These are phyloP conservation scores for Agaricus subrufescens DNA, from an alignment of 768 basidiomycete genomes.

Conservation along the genomic window DNA sequence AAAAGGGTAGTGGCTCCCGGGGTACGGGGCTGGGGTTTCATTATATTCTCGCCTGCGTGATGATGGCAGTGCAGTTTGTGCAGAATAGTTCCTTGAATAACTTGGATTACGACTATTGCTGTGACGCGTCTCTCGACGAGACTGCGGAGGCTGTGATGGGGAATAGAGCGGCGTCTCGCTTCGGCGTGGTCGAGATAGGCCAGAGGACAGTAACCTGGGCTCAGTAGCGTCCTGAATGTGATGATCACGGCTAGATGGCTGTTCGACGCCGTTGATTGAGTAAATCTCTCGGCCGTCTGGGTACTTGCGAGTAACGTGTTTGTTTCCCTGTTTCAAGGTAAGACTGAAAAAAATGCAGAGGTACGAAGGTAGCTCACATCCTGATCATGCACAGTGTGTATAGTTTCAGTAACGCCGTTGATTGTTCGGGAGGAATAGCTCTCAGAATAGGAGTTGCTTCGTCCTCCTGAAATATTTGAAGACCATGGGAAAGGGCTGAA, in stretches of 20 bases:
- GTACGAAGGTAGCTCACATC: conserved; percentile 37
- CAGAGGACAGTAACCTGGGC: background rate
- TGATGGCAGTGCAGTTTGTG: background rate
- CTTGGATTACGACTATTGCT: background rate
- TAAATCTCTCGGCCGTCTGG: conserved; percentile 64
- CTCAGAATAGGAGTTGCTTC: conserved; percentile 41
- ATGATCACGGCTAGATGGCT: conserved; percentile 32
- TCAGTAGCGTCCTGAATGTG: conserved; percentile 12
- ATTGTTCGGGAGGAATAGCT: conserved; percentile 51
- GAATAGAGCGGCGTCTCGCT: background rate
- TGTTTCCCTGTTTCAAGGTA: conserved; percentile 53
- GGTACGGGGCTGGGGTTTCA: background rate
- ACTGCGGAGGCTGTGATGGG: background rate
- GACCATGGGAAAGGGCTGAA: background rate
- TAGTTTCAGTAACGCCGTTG: conserved; percentile 66
- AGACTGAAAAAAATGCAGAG: conserved; percentile 3
- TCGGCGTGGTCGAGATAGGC: background rate
- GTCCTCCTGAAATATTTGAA: conserved; percentile 18
- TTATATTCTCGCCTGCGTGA: background rate
- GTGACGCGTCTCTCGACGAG: background rate
- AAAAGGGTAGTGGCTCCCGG: background rate
- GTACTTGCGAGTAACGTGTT: conserved; percentile 60
- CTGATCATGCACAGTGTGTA: conserved; percentile 49
- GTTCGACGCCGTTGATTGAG: conserved; percentile 66
- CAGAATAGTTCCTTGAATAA: background rate